phyloP scores from a whole-genome alignment of 192 early-diverging fungal species.

The Polychytrium aggregatum region DNA sequence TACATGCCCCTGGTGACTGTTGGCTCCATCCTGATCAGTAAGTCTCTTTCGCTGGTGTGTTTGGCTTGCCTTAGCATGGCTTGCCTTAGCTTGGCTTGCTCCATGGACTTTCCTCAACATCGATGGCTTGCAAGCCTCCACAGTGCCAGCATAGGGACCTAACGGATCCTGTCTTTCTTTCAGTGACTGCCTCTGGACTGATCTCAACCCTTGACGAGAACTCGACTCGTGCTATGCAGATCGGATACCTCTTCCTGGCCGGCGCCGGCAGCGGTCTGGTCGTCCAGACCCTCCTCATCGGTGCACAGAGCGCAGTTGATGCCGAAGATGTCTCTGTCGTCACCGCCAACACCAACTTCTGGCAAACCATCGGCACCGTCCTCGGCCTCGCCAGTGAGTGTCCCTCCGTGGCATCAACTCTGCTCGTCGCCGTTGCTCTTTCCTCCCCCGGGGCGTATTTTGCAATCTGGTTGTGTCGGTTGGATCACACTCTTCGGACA shows the following conservation, averaged over 20 bases:
- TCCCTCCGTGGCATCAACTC: too few relatives aligned
- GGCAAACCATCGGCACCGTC: slow-evolving; percentile 42
- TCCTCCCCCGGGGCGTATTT: too few relatives aligned
- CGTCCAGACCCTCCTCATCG: slow-evolving; percentile 60
- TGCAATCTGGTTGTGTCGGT: too few relatives aligned
- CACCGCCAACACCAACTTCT: slow-evolving; percentile 36
- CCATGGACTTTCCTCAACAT: too few relatives aligned
- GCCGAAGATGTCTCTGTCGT: slow-evolving; percentile 55
- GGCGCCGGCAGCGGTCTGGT: slow-evolving; percentile 60
- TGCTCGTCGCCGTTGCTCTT: too few relatives aligned
- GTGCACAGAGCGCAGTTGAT: slow-evolving; percentile 53
- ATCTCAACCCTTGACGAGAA: slow-evolving; percentile 40
- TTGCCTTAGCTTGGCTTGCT: too few relatives aligned
- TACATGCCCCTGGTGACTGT: slow-evolving; percentile 47
- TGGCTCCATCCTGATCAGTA: slow-evolving; percentile 30
- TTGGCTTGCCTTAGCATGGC: too few relatives aligned
- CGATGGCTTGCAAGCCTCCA: too few relatives aligned
- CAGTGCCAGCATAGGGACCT: too few relatives aligned
- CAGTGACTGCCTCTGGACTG: slow-evolving; percentile 46
- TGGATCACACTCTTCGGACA: too few relatives aligned
- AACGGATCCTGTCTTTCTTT: too few relatives aligned
- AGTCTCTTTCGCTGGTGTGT: too few relatives aligned
- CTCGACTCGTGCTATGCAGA: slow-evolving; percentile 36
- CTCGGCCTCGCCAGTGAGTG: slow-evolving; percentile 51
- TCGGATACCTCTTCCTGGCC: slow-evolving; percentile 49